Evolutionary conservation across 2,329 filamentous ascomycete species (phyloP), one percentile per base, ranked within the genome.

Genomic region (Arachnopeziza araneosa): DNA sequence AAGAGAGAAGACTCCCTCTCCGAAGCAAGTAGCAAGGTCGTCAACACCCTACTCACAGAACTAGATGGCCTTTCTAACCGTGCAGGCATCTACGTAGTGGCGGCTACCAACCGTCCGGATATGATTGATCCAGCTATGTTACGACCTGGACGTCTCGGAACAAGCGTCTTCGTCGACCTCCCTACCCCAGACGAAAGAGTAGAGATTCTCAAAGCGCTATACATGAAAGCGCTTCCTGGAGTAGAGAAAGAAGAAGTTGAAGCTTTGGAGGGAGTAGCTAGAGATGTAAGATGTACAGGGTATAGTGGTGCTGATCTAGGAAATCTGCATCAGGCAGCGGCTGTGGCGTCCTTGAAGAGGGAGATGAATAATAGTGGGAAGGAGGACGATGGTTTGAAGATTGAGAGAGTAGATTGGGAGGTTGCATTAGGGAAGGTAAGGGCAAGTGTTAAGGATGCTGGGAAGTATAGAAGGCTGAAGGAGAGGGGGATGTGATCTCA

Each of bases 41-140:
- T 99, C 66, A 98, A 98, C 73, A 96, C 93, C 0, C 82, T 99
- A 0, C 86, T 99, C 32, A 96, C 95, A 0, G 95, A 99, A 73
- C 83, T 99, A 1, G 95, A 99, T 70, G 95, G 95, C 55, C 83
- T 96, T 7, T 85, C 83, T 63, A 87, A 84, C 66, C 85, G 95
- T 48, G 83, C 86, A 53, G 93, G 93, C 19, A 93, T 99, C 64
- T 98, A 95, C 74, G 88, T 99, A 19, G 91, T 99, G 60, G 95
- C 90, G 24, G 95, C 95, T 0, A 98, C 95, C 1, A 99, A 99
- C 74, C 80, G 95, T 0, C 93, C 93, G 0, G 93, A 98, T 71
- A 96, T 96, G 77, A 98, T 99, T 67, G 95, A 99, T 72, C 87
- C 91, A 1, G 95, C 95, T 1, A 96, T 99, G 85, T 82, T 98